Percentiles rank a stretch among this genome's conserved stretches.
Evolutionary conservation across 208 protist genomes (phyloP).

Genomic region (Vickermania ingenoplastis): DNA sequence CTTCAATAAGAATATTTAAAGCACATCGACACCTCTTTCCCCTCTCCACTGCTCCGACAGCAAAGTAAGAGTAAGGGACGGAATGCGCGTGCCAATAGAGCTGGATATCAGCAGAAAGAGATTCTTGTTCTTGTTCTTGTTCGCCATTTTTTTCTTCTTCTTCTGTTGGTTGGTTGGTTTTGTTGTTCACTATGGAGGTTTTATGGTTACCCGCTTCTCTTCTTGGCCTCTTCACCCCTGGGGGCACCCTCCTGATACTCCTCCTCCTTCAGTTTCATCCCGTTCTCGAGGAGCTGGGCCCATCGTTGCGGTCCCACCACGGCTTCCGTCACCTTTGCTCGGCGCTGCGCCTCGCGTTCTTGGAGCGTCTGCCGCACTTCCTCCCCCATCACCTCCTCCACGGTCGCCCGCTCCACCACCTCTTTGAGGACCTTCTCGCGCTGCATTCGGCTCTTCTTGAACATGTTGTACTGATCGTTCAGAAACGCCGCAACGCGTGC

Average conservation of each 20-base stretch:
- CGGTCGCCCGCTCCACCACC: constrained; percentile 18
- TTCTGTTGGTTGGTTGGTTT: no score
- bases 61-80: not conserved
- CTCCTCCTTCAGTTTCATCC: no score
- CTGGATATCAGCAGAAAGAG: not conserved
- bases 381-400: constrained; percentile 41
- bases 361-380: constrained; percentile 16
- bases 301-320: constrained; percentile 20
- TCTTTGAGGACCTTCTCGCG: constrained; percentile 20
- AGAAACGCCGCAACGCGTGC: constrained; percentile 72
- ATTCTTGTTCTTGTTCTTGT: constrained; percentile 9
- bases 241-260: no score
- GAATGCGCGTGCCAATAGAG: not conserved
- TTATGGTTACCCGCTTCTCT: no score
- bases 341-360: constrained; percentile 29
- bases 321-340: constrained; percentile 30
- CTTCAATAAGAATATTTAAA: no score
- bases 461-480: constrained; percentile 84
- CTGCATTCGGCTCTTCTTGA: constrained; percentile 62
- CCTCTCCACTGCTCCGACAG: not conserved
- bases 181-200: no score
- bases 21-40: not conserved
- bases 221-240: no score
- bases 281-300: constrained; percentile 19
- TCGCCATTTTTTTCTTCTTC: no score